These are phyloP conservation scores for Pythium vanterpoolii DNA, from an alignment of 352 stramenopile genomes.

Conservation along the genomic window DNA sequence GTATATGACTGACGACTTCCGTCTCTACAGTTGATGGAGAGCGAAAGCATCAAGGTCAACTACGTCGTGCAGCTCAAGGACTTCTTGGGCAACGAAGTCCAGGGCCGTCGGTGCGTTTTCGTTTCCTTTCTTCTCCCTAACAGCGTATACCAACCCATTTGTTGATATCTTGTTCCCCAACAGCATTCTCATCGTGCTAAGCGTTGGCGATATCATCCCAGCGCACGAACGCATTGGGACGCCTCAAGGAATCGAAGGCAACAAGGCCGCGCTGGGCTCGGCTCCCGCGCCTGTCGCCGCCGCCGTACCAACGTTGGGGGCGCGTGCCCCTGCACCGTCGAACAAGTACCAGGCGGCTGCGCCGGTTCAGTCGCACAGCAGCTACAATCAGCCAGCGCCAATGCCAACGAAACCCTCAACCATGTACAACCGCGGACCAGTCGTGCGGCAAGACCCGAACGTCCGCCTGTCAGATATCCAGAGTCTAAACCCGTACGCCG, in stretches of 20 bases:
- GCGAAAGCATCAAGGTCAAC: conserved; percentile 75
- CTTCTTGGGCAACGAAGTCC: conserved; percentile 80
- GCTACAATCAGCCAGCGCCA: conserved; percentile 24
- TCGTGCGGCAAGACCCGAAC: conserved; percentile 81
- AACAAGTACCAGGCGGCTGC: conserved; percentile 19
- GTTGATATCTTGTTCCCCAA: neutral
- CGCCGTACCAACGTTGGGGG: conserved; percentile 7
- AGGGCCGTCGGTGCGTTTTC: conserved; percentile 49
- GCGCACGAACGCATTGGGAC: conserved; percentile 70
- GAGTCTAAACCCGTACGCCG: conserved; percentile 94
- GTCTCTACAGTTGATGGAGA: conserved; percentile 71
- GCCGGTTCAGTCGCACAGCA: conserved; percentile 15
- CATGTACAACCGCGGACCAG: conserved; percentile 60
- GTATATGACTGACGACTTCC: neutral
- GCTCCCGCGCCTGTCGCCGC: conserved; percentile 19
- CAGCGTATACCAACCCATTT: neutral
- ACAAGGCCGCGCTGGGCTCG: conserved; percentile 32
- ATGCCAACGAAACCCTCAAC: conserved; percentile 35
- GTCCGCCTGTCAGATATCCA: conserved; percentile 80
- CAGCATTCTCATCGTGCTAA: conserved; percentile 84
- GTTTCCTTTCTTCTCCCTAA: neutral
- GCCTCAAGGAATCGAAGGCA: conserved; percentile 73
- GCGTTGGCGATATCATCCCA: conserved; percentile 73
- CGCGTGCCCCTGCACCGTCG: neutral
- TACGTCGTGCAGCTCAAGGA: conserved; percentile 86